phyloP scores from a whole-genome alignment of 2,329 filamentous ascomycete species.

The Cordyceps tenuipes region DNA sequence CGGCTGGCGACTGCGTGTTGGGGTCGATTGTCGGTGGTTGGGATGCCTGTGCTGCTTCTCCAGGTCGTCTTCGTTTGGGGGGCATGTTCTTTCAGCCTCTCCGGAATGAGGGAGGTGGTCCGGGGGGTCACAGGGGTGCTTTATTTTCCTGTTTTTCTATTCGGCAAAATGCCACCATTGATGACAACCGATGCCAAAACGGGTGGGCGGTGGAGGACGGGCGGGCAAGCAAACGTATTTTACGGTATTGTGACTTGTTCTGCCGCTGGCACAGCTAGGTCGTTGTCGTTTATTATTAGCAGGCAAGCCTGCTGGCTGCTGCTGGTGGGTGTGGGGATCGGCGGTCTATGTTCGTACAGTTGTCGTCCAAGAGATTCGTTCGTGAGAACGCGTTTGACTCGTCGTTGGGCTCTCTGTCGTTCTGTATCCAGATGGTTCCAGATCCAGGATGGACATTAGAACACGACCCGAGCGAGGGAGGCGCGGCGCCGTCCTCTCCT shows the following conservation, averaged over 20 bases:
- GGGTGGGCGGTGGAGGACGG: conserved; percentile 6
- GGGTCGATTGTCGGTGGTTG: conserved; percentile 1
- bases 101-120: neutral
- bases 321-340: neutral
- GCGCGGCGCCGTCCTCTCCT: neutral
- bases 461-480: neutral
- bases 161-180: neutral
- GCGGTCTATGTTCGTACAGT: neutral
- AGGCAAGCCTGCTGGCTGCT: no score
- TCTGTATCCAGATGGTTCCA: neutral
- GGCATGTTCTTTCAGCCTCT: conserved; percentile 20
- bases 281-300: no score
- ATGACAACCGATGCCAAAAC: neutral
- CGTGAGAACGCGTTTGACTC: neutral
- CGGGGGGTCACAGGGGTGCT: neutral
- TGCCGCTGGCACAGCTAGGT: neutral
- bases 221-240: neutral
- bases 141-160: neutral
- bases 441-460: neutral
- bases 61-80: conserved; percentile 29
- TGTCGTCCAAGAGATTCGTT: neutral
- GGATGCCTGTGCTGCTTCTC: conserved; percentile 16
- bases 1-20: conserved; percentile 1
- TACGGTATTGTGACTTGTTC: neutral
- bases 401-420: neutral